phyloP scores from a whole-genome alignment of 2,329 filamentous ascomycete species.

The Pseudocercospora eumusae region DNA sequence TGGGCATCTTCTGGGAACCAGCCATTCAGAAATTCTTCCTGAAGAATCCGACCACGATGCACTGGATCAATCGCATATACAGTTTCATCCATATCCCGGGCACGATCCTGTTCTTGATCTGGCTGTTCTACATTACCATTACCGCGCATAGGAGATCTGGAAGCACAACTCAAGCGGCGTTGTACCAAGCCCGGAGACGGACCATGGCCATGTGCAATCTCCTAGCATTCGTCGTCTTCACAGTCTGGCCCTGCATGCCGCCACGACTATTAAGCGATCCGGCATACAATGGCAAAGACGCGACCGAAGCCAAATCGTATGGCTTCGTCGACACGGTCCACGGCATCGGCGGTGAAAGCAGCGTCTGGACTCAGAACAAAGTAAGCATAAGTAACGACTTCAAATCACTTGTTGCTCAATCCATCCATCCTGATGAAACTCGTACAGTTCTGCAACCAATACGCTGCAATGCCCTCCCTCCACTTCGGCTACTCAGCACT shows the following conservation, averaged over 20 bases:
- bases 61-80: constrained; percentile 71
- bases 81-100: constrained; percentile 78
- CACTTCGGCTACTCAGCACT: constrained; percentile 76
- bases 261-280: constrained; percentile 58
- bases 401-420: neutral
- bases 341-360: constrained; percentile 60
- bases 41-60: constrained; percentile 58
- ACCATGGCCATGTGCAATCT: constrained; percentile 62
- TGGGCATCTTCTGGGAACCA: constrained; percentile 67
- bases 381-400: neutral
- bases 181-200: constrained; percentile 58
- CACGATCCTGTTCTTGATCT: constrained; percentile 68
- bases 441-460: constrained; percentile 67
- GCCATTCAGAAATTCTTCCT: constrained; percentile 62
- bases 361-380: constrained; percentile 70
- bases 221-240: constrained; percentile 61
- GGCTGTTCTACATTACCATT: constrained; percentile 70
- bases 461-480: constrained; percentile 73
- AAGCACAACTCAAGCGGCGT: constrained; percentile 51
- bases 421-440: too few species aligned
- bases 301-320: constrained; percentile 60
- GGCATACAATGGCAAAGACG: constrained; percentile 57
- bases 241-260: constrained; percentile 62
- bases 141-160: constrained; percentile 55
- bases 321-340: constrained; percentile 63